Base-by-base conservation (phyloP, 257 asterid species). In the Gentiana macrophylla region DNA sequence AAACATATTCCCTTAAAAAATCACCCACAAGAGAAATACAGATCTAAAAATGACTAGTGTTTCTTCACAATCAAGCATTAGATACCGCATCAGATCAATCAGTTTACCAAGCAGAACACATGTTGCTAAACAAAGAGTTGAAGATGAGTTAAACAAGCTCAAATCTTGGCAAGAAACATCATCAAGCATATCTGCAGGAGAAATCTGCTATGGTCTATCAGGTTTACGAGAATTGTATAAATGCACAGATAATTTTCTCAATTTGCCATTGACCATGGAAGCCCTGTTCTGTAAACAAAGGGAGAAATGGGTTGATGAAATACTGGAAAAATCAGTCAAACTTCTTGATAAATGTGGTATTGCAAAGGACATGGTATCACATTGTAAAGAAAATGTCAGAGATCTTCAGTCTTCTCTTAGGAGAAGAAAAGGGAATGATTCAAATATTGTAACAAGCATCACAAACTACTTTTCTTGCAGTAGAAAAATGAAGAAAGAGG, bases 331-430 rank as follows among this genome's bases (percentile, higher is more conserved):
- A 56, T 60, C 78, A 37, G 5, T 67, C 50, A 63, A 56, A 48
- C 57, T 72, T 53, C 54, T 72, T 8, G 77, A 72, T 49, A 50
- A 59, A 45, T 72, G 77, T 56, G 64, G 74, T 5, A 46, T 49
- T 37, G 32, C 65, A 11, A 60, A 54, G 59, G 71, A 72, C 15
- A 35, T 64, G 0, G 49, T 67, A 2, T 59, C 70, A 24, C 71
- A 67, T 4, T 49, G 37, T 1, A 67, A 59, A 13, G 73, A 67
- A 37, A 63, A 72, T 44, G 63, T 72, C 0, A 67, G 71, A 58
- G 74, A 61, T 37, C 49, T 63, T 50, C 62, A 59, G 41, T 67
- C 77, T 5, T 59, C 68, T 12, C 49, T 63, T 12, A 72, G 78
- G 58, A 63, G 78, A 35, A 44, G 65, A 64, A 72, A 57, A 7